phyloP scores from a whole-genome alignment of 805 yeast genomes.

The Wickerhamomyces strasburgensis region DNA sequence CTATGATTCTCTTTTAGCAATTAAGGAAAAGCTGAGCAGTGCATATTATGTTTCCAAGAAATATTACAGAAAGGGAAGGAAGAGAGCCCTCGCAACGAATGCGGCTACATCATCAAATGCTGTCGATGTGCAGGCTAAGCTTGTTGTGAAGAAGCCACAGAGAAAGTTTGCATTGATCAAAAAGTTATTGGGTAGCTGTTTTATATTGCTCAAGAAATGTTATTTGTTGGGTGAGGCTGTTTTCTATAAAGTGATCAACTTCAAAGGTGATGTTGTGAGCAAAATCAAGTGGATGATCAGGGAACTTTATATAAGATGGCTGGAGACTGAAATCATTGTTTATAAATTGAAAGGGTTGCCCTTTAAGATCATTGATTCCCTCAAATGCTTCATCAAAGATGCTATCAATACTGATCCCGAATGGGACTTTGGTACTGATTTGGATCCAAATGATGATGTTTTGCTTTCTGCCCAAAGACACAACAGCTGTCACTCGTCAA shows the following conservation, averaged over 20 bases:
- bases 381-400: constrained; percentile 6
- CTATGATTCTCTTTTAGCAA: neutral
- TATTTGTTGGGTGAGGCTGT: neutral
- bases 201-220: neutral
- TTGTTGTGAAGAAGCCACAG: neutral
- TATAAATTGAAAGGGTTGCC: constrained; percentile 5
- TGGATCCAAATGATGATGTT: neutral
- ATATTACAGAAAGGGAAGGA: constrained; percentile 6
- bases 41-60: constrained; percentile 1
- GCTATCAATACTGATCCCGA: constrained; percentile 3
- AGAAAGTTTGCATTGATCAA: neutral
- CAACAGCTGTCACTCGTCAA: neutral
- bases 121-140: neutral
- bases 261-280: neutral
- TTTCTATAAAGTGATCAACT: neutral
- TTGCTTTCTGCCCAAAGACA: neutral
- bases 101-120: neutral
- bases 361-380: neutral
- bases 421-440: neutral
- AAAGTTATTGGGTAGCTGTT: neutral
- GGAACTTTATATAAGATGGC: constrained; percentile 6
- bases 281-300: constrained; percentile 2
- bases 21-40: neutral
- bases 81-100: neutral
- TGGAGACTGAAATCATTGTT: constrained; percentile 7